These are phyloP conservation scores for Wallacemonas collosoma DNA, from an alignment of 208 protist species.

Conservation along the genomic window DNA sequence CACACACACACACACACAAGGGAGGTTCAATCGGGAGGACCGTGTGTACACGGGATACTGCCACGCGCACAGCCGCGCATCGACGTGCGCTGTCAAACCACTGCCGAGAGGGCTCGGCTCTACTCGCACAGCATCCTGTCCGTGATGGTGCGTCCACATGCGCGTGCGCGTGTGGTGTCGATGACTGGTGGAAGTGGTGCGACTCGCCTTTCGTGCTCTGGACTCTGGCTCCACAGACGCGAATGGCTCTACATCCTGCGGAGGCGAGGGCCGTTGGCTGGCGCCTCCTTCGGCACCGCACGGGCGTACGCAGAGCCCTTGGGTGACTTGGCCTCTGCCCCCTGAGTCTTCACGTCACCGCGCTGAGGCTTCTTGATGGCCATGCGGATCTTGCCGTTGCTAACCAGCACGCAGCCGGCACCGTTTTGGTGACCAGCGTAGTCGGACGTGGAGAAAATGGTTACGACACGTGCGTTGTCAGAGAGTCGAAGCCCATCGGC, in stretches of 20 bases:
- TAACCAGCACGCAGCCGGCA: conserved; percentile 85
- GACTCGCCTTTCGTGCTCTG: too few species aligned
- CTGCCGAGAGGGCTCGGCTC: too few species aligned
- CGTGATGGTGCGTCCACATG: too few species aligned
- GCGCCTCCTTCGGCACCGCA: conserved; percentile 58
- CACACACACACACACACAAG: too few species aligned
- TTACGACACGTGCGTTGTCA: conserved; percentile 90
- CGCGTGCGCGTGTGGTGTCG: too few species aligned
- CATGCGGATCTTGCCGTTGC: conserved; percentile 88
- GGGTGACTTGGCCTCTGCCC: conserved; percentile 37
- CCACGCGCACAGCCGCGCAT: too few species aligned
- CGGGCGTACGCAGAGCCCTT: conserved; percentile 74
- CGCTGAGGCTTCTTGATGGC: conserved; percentile 89
- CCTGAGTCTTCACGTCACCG: conserved; percentile 56
- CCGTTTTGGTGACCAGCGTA: conserved; percentile 93
- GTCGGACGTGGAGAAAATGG: conserved; percentile 93
- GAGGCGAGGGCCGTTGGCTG: conserved; percentile 69
- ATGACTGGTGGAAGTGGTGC: too few species aligned
- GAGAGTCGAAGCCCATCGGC: conserved; percentile 89
- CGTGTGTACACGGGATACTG: too few species aligned
- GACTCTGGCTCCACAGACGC: neutral
- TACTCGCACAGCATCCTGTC: too few species aligned
- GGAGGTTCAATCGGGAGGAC: too few species aligned
- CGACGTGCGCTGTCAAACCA: too few species aligned
- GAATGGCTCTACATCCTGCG: conserved; percentile 47